Base-by-base conservation (phyloP, 495 filamentous ascomycete genomes). In the Penicillium canariense region DNA sequence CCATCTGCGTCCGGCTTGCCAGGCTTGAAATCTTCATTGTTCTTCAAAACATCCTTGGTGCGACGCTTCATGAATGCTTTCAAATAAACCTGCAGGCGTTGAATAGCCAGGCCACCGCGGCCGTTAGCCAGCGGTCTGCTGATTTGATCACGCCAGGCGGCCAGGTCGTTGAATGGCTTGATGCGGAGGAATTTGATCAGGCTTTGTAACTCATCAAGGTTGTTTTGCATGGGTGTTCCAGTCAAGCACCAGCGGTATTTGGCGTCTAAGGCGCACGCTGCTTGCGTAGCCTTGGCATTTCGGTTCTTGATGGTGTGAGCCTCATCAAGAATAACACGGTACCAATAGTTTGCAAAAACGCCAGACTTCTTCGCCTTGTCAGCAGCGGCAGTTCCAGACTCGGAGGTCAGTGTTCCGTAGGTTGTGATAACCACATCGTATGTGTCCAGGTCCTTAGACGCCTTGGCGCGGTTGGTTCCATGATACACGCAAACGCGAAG, bases 351-450 rank as follows among this genome's bases (percentile, higher is more conserved):
- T 42, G 89, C 90, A 62, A 97, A 96, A 54, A 92, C 89, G 9
- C 92, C 93, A 35, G 86, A 80, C 58, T 91, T 87, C 17, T 85
- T 73, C 35, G 69, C 76, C 55, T 82, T 80, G 20, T 82, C 83
- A 30, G 84, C 83, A 53, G 82, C 82, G 2, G 62, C 60, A 7
- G 65, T 61, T 20, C 81, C 85, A 55, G 91, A 84, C 58, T 98
- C 94, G 2, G 94, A 96, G 12, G 92, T 89, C 2, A 98, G 75
- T 35, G 93, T 93, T 56, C 96, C 90, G 60, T 97, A 98, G 1
- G 94, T 98, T 0, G 94, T 97, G 60, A 98, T 95, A 36, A 98
- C 95, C 5, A 98, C 89, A 67, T 98, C 94, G 63, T 96, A 96
- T 48, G 82, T 81, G 60, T 85, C 85, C 28, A 98, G 75, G 18